A percentile compares a stretch with the other conserved stretches of the same genome.
Conservation (phyloP, 768 basidiomycete species). For the Wakefieldia striispora region DNA sequence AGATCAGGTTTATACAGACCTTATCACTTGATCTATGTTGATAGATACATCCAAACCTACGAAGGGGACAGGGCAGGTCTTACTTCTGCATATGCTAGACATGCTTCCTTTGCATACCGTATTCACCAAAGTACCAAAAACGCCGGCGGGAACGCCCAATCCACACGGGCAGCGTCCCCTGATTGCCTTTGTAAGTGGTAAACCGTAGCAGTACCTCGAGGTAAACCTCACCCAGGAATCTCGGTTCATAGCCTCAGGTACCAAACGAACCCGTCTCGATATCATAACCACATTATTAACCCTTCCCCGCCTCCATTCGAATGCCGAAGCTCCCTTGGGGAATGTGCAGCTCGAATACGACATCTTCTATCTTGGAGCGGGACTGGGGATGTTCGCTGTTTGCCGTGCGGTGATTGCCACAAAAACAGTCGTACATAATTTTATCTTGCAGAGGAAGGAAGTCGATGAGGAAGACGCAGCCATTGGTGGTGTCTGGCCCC, state of each 20-base stretch:
- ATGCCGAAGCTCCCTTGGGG: not conserved
- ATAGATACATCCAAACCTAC: conserved; percentile 32
- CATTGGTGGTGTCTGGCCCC: conserved; percentile 30
- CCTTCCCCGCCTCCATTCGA: conserved; percentile 26
- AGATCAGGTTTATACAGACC: not conserved
- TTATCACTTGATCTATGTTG: conserved; percentile 3
- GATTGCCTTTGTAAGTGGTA: conserved; percentile 18
- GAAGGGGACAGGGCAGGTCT: conserved; percentile 32
- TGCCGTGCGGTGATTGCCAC: conserved; percentile 18
- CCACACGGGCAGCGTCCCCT: not conserved
- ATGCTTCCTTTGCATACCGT: conserved; percentile 33
- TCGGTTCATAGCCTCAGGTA: conserved; percentile 13
- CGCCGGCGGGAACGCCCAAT: not conserved
- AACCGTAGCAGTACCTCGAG: not conserved
- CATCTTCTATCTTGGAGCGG: conserved; percentile 29
- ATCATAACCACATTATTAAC: conserved; percentile 24
- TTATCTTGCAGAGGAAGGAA: conserved; percentile 31
- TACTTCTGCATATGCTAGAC: conserved; percentile 30
- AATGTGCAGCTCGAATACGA: conserved; percentile 26
- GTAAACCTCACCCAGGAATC: not conserved
- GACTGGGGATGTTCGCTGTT: conserved; percentile 27
- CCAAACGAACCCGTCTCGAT: conserved; percentile 27
- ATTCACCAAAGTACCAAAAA: conserved; percentile 11
- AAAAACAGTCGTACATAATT: conserved; percentile 27
- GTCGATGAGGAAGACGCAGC: conserved; percentile 27